phyloP scores from a whole-genome alignment of 345 rosid genomes.

The Euphorbia lathyris region DNA sequence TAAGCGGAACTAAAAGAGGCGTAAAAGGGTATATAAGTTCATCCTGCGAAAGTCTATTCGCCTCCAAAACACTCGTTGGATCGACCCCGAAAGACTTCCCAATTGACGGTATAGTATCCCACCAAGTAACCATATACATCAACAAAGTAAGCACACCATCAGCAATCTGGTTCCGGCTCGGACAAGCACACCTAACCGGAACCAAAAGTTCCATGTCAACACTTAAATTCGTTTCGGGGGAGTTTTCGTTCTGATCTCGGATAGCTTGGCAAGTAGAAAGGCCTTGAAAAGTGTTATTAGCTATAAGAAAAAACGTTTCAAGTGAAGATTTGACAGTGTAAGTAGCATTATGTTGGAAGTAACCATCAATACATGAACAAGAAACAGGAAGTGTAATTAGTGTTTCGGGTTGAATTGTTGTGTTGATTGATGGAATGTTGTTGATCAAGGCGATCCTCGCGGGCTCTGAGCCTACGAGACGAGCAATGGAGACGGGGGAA shows the following conservation, averaged over 20 bases:
- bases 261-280: conserved; percentile 29
- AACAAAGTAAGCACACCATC: conserved; percentile 17
- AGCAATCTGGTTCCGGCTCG: conserved; percentile 18
- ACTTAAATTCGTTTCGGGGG: not conserved
- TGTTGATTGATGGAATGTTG: not conserved
- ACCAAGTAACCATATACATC: conserved; percentile 20
- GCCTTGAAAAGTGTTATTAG: conserved; percentile 32
- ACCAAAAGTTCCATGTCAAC: not conserved
- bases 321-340: not conserved
- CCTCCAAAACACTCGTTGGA: conserved; percentile 7
- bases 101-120: not conserved
- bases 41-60: conserved; percentile 9
- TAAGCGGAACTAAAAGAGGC: conserved; percentile 31
- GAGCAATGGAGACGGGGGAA: conserved; percentile 21
- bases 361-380: conserved; percentile 28
- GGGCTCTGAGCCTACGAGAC: conserved; percentile 31
- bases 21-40: conserved; percentile 6
- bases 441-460: conserved; percentile 20
- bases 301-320: conserved; percentile 2
- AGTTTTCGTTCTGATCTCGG: not conserved
- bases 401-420: not conserved
- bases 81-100: conserved; percentile 12
- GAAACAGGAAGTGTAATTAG: conserved; percentile 29
- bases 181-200: conserved; percentile 35
- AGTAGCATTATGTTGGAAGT: conserved; percentile 20